Base-by-base conservation (phyloP, 192 early-diverging fungal species). In the Chytriomyces hyalinus region DNA sequence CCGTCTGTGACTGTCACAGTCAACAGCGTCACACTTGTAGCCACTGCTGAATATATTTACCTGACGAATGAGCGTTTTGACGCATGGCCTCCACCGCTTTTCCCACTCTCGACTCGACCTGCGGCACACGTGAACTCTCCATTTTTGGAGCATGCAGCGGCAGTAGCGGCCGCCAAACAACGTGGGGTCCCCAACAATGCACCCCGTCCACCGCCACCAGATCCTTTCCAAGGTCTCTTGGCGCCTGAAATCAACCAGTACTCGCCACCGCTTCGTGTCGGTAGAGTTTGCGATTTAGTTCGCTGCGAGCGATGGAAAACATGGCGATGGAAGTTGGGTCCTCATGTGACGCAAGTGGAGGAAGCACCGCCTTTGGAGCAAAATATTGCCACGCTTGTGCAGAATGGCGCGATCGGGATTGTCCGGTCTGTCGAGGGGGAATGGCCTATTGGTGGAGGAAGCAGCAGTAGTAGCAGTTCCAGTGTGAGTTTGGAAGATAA, bases 31-130 rank as follows among this genome's bases (percentile, higher is more conserved):
- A 61, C 83, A 10, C 64, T 88, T 22, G 47, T 81, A 6, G 85
- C 82, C 0, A 83, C 85, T n/a, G 50, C 43, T 15, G 78, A 83
- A 4, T 87, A 79, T 62, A 70, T 88, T 7, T 88, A 88, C 73
- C 81, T 88, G 7, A 67, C 83, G 44, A 26, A 57, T 13, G 87
- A 88, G 76, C 76, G 87, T 11, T 77, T 81, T 28, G 87, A 88
- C 69, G 81, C 81, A 4, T 88, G 87, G 87, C 87, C 87, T 1
- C 87, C 87, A 17, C 70, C 80, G 3, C 45, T 84, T n/a, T 85
- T 87, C 53, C 87, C 87, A 15, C 71, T 78, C 17, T 63, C 71
- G 22, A 63, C 71, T 11, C 61, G 15, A 1, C 60, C 61, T 0
- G 71, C 60, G 0, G 15, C 47, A 15, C 9, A 17, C 5, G 62